These are phyloP conservation scores for Schizopora paradoxa DNA, from an alignment of 1,284 basidiomycete species.

Conservation along the genomic window DNA sequence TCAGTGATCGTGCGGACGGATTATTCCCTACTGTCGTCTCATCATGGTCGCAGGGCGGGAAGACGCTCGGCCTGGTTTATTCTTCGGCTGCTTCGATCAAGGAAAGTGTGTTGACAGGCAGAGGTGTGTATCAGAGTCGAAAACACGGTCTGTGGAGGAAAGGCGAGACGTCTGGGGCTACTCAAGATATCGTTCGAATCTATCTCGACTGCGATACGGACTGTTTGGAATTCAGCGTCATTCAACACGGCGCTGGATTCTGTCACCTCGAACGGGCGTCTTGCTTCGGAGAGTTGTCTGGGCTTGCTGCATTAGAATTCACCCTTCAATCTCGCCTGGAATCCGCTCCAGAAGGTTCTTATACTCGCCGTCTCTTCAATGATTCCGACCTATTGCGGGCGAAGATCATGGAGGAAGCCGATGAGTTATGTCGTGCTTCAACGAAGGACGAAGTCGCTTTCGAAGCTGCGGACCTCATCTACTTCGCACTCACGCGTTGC, in stretches of 20 bases:
- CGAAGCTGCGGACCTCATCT: constrained; percentile 93
- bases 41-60: constrained; percentile 65
- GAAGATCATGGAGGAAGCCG: constrained; percentile 98
- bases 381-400: constrained; percentile 79
- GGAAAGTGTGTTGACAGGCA: constrained; percentile 84
- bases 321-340: constrained; percentile 72
- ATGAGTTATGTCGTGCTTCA: constrained; percentile 87
- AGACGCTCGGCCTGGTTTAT: constrained; percentile 91
- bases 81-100: constrained; percentile 88
- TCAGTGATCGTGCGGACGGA: constrained; percentile 87
- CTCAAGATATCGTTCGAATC: constrained; percentile 83
- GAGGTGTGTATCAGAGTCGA: constrained; percentile 94
- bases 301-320: constrained; percentile 78
- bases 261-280: constrained; percentile 86
- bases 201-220: constrained; percentile 92
- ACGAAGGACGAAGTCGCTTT: constrained; percentile 86
- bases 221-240: constrained; percentile 86
- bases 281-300: constrained; percentile 80
- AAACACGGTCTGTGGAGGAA: constrained; percentile 97
- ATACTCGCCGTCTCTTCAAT: constrained; percentile 86
- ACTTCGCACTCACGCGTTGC: constrained; percentile 91
- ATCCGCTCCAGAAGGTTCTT: constrained; percentile 85
- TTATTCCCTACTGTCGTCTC: constrained; percentile 91
- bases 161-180: constrained; percentile 93
- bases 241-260: constrained; percentile 90